phyloP scores from a whole-genome alignment of 192 early-diverging fungal species.

The Glomus cerebriforme region DNA sequence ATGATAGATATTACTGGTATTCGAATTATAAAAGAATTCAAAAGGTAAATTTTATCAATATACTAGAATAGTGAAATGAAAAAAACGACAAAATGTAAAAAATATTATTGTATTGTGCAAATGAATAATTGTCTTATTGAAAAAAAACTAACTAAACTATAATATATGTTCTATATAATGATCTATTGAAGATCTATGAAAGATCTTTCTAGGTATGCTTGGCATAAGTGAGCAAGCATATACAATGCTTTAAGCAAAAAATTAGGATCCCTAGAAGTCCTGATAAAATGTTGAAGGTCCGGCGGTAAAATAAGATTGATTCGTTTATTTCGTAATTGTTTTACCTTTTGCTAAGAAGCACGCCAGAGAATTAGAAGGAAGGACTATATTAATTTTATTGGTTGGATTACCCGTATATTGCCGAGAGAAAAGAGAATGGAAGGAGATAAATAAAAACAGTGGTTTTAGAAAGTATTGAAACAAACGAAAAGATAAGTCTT shows the following conservation, averaged over 20 bases:
- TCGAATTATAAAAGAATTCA: neutral
- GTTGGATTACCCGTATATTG: neutral
- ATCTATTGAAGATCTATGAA: slow-evolving; percentile 14
- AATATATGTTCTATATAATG: neutral
- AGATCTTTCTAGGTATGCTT: neutral
- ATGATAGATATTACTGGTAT: neutral
- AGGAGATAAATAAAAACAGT: neutral
- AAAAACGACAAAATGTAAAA: neutral
- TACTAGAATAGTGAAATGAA: neutral
- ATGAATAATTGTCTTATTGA: slow-evolving; percentile 24
- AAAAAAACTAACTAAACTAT: slow-evolving; percentile 25
- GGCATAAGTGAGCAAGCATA: slow-evolving; percentile 3
- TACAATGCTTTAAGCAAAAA: neutral
- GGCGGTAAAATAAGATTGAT: neutral
- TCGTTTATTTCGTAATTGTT: neutral
- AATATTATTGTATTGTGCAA: slow-evolving; percentile 5
- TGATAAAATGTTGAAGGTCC: neutral
- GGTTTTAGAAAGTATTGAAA: neutral
- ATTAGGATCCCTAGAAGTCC: neutral
- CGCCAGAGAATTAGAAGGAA: neutral
- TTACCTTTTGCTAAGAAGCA: neutral
- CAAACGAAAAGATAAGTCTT: neutral
- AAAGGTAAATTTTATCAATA: neutral
- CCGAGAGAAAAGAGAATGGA: neutral
- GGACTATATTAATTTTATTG: neutral